Evolutionary conservation across 768 basidiomycete genomes (phyloP), one percentile per base, ranked within the genome.

Genomic region (Leccinum imitatum): DNA sequence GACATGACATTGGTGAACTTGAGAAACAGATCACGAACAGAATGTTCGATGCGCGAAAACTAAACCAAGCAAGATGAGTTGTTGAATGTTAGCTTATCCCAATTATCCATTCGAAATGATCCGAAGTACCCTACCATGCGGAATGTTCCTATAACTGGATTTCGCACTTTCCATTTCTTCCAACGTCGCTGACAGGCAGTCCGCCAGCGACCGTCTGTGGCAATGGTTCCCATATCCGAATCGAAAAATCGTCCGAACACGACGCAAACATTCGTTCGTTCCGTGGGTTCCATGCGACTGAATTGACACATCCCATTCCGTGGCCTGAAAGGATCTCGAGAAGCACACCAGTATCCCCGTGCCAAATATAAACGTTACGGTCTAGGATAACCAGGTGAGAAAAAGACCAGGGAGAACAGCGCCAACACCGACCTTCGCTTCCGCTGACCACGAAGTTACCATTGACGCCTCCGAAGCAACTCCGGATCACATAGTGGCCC

Each of bases 331-430:
- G 82, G n/a, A 87, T 82, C 73, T 97, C 93, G 17, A 98, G 80
- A 48, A 95, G 80, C 3, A 81, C 78, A 2, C 89, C 90, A 8
- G 89, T 89, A 66, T 93, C 89, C 50, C 90, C 85, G 72, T 98
- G 92, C 95, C 96, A 99, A 35, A 98, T 84, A 76, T 98, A 97
- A 50, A 98, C 89, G 63, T 90, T 90, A 48, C 89, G 86, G 75
- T 99, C 97, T 98, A 71, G 46, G 30, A 35, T n/a, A 37, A 55
- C 59, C 39, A 23, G 47, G 63, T 62, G 60, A 66, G 50, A 7
- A 50, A 54, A 62, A 56, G 58, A 23, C 37, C 50, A 47, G 35
- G 55, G 14, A 52, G 25, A 50, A 33, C 14, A 46, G 14, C 46
- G 39, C 9, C 13, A 37, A 46, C 39, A 66, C 83, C 55, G 64